Percentiles rank a stretch among this genome's conserved stretches.
phyloP scores from a whole-genome alignment of 495 filamentous ascomycete species.

The Cudoniella acicularis region DNA sequence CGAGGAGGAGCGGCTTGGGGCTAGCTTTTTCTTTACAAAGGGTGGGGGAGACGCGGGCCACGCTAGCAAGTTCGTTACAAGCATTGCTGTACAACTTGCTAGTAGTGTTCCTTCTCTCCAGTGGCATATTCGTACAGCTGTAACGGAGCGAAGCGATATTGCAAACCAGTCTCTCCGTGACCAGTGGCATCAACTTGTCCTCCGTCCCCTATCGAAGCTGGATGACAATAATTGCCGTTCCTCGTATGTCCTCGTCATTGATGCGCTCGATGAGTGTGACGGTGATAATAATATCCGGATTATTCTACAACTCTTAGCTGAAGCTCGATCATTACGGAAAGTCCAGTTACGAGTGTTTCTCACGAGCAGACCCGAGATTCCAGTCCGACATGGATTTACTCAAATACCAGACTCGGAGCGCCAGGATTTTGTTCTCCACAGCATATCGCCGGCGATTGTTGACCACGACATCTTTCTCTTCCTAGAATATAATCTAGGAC shows the following conservation, averaged over 20 bases:
- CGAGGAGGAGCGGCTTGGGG: constrained; percentile 3
- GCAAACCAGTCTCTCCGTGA: constrained; percentile 14
- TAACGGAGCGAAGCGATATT: constrained; percentile 16
- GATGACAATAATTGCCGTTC: constrained; percentile 25
- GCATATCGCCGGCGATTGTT: too few species aligned
- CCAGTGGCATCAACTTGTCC: constrained; percentile 19
- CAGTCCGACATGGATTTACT: too few species aligned
- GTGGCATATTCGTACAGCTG: constrained; percentile 8
- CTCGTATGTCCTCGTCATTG: neutral
- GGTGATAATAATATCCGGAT: too few species aligned
- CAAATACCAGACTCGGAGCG: too few species aligned
- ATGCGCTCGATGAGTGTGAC: too few species aligned
- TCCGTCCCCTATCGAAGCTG: constrained; percentile 20
- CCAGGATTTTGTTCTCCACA: too few species aligned
- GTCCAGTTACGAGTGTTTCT: too few species aligned
- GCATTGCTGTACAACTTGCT: constrained; percentile 6
- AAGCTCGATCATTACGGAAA: too few species aligned
- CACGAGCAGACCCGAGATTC: too few species aligned
- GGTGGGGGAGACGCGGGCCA: constrained; percentile 16
- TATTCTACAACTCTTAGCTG: too few species aligned
- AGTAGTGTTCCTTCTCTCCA: constrained; percentile 1
- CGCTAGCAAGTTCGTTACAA: constrained; percentile 12
- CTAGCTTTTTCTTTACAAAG: constrained; percentile 14
- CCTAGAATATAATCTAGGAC: too few species aligned
- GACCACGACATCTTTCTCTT: too few species aligned